A percentile compares a stretch with the other conserved stretches of the same genome.
These are phyloP conservation scores for Zoysia japonica DNA, from an alignment of 176 grass and related monocot genomes.

Conservation along the genomic window DNA sequence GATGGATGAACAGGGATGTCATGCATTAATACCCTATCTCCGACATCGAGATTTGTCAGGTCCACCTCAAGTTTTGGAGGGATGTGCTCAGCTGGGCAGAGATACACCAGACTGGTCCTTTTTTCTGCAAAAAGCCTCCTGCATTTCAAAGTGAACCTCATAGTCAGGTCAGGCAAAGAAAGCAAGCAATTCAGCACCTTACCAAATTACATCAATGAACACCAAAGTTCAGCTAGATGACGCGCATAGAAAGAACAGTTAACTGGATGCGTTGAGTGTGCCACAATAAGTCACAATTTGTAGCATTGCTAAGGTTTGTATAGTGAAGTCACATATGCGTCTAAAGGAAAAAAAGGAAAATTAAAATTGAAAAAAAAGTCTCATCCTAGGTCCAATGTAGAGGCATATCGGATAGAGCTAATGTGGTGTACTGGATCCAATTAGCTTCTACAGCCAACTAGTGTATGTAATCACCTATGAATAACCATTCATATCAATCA, in stretches of 20 bases:
- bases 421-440: neutral
- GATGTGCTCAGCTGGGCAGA: slow-evolving; percentile 84
- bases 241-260: slow-evolving; percentile 5
- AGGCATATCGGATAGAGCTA: neutral
- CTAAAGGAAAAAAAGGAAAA: neutral
- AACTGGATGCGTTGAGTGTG: neutral
- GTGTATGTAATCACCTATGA: slow-evolving; percentile 4
- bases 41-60: slow-evolving; percentile 78
- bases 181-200: slow-evolving; percentile 6
- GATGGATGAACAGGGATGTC: slow-evolving; percentile 60
- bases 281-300: neutral
- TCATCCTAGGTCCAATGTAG: too few species aligned
- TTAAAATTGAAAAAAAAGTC: too few species aligned
- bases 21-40: slow-evolving; percentile 76
- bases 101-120: slow-evolving; percentile 60
- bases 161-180: slow-evolving; percentile 29
- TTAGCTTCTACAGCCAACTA: slow-evolving; percentile 16
- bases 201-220: slow-evolving; percentile 21
- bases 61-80: slow-evolving; percentile 94
- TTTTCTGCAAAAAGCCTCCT: slow-evolving; percentile 90
- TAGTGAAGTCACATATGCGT: neutral
- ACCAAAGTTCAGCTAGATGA: slow-evolving; percentile 18
- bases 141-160: slow-evolving; percentile 31
- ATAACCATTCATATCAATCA: slow-evolving; percentile 17
- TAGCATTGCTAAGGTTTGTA: slow-evolving; percentile 10